Evolutionary conservation across 352 stramenopile species (phyloP), one percentile per base, ranked within the genome.

Genomic region (Phytophthora tentaculata): DNA sequence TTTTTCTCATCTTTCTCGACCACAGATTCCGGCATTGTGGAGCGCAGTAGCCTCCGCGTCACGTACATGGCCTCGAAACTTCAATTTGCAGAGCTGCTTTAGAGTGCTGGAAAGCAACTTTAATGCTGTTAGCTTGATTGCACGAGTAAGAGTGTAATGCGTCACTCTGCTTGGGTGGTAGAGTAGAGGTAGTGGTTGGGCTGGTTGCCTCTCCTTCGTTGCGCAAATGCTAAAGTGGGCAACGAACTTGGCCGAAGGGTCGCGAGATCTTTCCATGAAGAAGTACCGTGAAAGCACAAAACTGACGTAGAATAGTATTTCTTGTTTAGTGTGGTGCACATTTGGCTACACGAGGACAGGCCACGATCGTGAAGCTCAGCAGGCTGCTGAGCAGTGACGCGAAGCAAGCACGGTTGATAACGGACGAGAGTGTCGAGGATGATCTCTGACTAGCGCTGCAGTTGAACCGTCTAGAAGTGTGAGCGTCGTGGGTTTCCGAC

Each of bases 1-100:
- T 67, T 57, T 41, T 64, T 68, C 20, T 71, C 23, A 20, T 60
- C 23, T 50, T 73, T 66, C 43, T 61, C 54, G 1, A 39, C 26
- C 58, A n/a, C 28, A 24, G 48, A 32, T 23, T 74, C 56, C 14
- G 63, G 61, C 26, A 90, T 69, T 54, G 84, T 90, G 53, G 84
- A 86, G 51, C 84, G 81, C 60, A 90, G 55, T 41, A 92, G 68
- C 16, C 79, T 73, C 26, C 82, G 69, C 52, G 84, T 89, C 61
- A 90, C 80, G 53, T 92, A 90, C 84, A 91, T 91, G 52, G 45
- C 16, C n/a, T 22, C 19, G 20, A 45, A n/a, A 23, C 37, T 37
- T 54, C 35, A 29, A 10, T 43, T 19, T 43, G 35, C 14, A n/a
- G 29, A 8, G 29, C 29, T 37, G 8, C 3, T 8, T 32, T 3